These are phyloP conservation scores for Boletus sp. DNA, from an alignment of 768 basidiomycete species.

Conservation along the genomic window DNA sequence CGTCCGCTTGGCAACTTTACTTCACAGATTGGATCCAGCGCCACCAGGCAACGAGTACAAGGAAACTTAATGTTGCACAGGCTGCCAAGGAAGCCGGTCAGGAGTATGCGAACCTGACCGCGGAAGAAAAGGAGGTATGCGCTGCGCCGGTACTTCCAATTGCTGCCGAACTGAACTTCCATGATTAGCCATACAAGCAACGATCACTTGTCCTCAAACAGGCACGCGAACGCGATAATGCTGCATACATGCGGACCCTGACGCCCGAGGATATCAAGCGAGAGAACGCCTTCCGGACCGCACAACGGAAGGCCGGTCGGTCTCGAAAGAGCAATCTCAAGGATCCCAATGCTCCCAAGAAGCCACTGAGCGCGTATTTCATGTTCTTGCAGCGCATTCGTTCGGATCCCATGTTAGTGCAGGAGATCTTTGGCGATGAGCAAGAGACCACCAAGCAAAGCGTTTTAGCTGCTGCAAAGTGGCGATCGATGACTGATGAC, in stretches of 20 bases:
- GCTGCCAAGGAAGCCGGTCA: constrained; percentile 93
- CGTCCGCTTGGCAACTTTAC: constrained; percentile 95
- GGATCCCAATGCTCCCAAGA: constrained; percentile 96
- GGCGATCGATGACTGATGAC: constrained; percentile 90
- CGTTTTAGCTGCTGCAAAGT: constrained; percentile 88
- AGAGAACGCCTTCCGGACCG: constrained; percentile 88
- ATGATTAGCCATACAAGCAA: constrained; percentile 73
- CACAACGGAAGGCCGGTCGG: constrained; percentile 91
- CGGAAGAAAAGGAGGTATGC: constrained; percentile 81
- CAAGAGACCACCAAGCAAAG: constrained; percentile 94
- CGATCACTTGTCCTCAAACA: constrained; percentile 86
- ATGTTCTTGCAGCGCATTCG: constrained; percentile 93
- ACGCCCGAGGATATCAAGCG: constrained; percentile 94
- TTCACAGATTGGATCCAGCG: constrained; percentile 94
- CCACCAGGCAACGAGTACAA: constrained; percentile 72
- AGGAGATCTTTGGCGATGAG: constrained; percentile 83
- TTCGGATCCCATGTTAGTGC: constrained; percentile 70
- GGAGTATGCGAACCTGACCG: constrained; percentile 76
- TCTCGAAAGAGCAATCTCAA: constrained; percentile 93
- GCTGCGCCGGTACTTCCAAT: constrained; percentile 28
- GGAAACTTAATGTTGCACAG: constrained; percentile 93
- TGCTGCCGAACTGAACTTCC: constrained; percentile 18
- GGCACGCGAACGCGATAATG: constrained; percentile 75
- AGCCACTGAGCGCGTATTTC: constrained; percentile 91
- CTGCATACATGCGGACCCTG: constrained; percentile 82